Conservation (phyloP, 192 early-diverging fungal genomes). For the Entomortierella lignicola region DNA sequence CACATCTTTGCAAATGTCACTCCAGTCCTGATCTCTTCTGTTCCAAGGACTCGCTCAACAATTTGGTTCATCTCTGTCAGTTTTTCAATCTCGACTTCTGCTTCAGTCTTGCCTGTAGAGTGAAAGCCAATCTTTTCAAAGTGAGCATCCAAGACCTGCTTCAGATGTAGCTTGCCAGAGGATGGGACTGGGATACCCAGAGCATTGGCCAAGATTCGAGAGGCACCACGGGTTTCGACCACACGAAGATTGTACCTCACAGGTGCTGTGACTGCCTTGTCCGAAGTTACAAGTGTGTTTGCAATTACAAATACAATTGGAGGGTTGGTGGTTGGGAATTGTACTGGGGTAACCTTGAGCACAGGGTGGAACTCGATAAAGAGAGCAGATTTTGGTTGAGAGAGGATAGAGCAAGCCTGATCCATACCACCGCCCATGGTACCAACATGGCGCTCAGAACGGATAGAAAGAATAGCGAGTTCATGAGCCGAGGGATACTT, state of each 20-base stretch:
- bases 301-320: constrained; percentile 87
- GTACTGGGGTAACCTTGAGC: constrained; percentile 69
- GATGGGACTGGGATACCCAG: constrained; percentile 55
- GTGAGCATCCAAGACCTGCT: constrained; percentile 60
- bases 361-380: constrained; percentile 88
- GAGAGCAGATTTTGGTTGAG: constrained; percentile 71
- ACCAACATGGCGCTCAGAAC: constrained; percentile 83
- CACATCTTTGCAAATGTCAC: constrained; percentile 41
- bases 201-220: constrained; percentile 67
- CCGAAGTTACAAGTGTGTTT: constrained; percentile 85
- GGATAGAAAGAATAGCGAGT: constrained; percentile 80
- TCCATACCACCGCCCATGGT: constrained; percentile 89
- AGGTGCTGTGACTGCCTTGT: constrained; percentile 90
- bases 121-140: constrained; percentile 42
- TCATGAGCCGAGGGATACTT: constrained; percentile 55
- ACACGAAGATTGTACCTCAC: constrained; percentile 94
- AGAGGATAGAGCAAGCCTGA: constrained; percentile 90
- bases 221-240: constrained; percentile 88
- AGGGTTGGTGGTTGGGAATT: constrained; percentile 67
- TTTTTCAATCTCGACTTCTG: constrained; percentile 54
- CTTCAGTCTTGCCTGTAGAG: constrained; percentile 50
- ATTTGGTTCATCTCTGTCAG: constrained; percentile 54
- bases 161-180: constrained; percentile 49
- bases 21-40: constrained; percentile 37
- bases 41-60: constrained; percentile 46